Conservation (phyloP, 1,139 yeast species). For the Nadsonia starkeyi-henricii region DNA sequence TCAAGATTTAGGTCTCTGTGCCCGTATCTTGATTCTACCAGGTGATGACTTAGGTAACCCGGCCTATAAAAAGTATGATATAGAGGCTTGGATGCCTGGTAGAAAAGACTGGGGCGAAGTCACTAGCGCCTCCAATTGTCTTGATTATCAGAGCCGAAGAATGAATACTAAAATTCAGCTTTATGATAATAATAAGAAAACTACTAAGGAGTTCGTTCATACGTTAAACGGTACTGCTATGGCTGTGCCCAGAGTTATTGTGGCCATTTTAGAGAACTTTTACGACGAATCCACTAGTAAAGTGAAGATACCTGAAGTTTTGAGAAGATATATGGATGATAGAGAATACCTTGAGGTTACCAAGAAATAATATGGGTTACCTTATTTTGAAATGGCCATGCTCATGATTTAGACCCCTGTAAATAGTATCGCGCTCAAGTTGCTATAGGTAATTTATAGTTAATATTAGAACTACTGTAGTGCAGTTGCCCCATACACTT, state of each 20-base stretch:
- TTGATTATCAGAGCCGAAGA: constrained; percentile 82
- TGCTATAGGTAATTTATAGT: too few species aligned
- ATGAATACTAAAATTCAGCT: constrained; percentile 43
- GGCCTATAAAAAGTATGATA: constrained; percentile 81
- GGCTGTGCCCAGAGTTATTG: constrained; percentile 85
- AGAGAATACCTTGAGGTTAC: constrained; percentile 17
- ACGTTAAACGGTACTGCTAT: constrained; percentile 93
- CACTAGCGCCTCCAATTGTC: constrained; percentile 82
- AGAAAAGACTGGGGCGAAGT: constrained; percentile 88
- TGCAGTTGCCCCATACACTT: too few species aligned
- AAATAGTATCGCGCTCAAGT: too few species aligned
- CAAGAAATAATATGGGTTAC: not conserved
- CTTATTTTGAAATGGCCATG: too few species aligned
- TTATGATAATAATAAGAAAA: constrained; percentile 18
- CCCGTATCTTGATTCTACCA: constrained; percentile 81
- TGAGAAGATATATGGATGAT: constrained; percentile 30
- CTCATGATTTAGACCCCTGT: too few species aligned
- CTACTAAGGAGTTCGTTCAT: constrained; percentile 38
- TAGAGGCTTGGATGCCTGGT: constrained; percentile 99
- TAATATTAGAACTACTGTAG: too few species aligned
- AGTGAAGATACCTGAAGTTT: constrained; percentile 55
- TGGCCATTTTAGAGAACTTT: constrained; percentile 76
- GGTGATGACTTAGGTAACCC: constrained; percentile 87
- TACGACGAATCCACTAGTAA: constrained; percentile 45
- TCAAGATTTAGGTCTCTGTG: constrained; percentile 55